These are phyloP conservation scores for baker's yeast (Saccharomyces cerevisiae) DNA, from an alignment of 805 yeast genomes.

Conservation along the genomic window DNA sequence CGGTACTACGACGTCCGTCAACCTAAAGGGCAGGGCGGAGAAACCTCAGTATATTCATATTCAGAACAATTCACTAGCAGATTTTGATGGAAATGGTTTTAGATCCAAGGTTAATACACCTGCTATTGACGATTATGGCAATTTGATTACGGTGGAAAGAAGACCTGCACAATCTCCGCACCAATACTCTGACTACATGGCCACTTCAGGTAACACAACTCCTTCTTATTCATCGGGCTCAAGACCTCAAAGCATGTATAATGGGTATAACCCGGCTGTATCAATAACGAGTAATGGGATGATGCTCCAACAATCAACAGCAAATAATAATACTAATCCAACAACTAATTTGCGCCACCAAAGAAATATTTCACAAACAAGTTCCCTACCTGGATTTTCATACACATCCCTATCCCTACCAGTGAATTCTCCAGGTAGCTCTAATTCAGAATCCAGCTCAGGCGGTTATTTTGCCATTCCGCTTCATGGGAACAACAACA, in stretches of 20 bases:
- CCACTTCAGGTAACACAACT: neutral
- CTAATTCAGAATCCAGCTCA: constrained; percentile 20
- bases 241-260: neutral
- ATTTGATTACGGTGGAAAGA: constrained; percentile 27
- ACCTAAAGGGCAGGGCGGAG: constrained; percentile 6
- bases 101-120: constrained; percentile 29
- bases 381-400: constrained; percentile 7
- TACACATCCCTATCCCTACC: constrained; percentile 8
- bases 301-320: constrained; percentile 8
- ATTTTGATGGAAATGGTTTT: neutral
- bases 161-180: constrained; percentile 10
- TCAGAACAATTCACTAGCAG: constrained; percentile 9
- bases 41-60: constrained; percentile 26
- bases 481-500: constrained; percentile 8
- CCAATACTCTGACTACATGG: constrained; percentile 2
- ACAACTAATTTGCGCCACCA: constrained; percentile 9
- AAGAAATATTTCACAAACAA: constrained; percentile 17
- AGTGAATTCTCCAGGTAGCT: constrained; percentile 21
- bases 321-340: neutral
- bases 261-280: constrained; percentile 2
- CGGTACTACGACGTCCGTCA: constrained; percentile 3
- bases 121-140: constrained; percentile 33
- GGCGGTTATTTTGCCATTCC: constrained; percentile 33
- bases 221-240: neutral
- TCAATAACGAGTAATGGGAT: constrained; percentile 22